Conservation (phyloP, 139 green algal species). For the Volvox africanus region DNA sequence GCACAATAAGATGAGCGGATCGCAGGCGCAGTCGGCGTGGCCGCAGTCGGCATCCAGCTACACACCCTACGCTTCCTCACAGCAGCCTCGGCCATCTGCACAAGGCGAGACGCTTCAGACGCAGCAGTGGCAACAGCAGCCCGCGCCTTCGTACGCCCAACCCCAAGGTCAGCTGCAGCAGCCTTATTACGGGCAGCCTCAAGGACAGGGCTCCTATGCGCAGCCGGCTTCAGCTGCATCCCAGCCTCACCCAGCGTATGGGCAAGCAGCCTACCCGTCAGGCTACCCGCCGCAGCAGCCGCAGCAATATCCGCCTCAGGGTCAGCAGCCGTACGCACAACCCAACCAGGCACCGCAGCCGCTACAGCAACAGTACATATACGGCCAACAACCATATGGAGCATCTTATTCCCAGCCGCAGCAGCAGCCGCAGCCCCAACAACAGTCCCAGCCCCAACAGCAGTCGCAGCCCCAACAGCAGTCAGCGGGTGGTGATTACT, state of each 20-base stretch:
- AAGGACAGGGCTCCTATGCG: not conserved
- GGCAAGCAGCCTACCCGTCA: not conserved
- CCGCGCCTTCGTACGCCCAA: not conserved
- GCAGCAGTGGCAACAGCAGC: slow-evolving; percentile 14
- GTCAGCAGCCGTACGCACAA: not conserved
- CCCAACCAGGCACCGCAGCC: not conserved
- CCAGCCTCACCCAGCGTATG: not conserved
- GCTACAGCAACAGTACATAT: not conserved
- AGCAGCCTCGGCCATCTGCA: not conserved
- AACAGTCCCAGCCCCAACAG: not conserved
- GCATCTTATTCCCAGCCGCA: not conserved
- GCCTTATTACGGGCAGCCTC: slow-evolving; percentile 1
- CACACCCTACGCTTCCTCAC: not conserved
- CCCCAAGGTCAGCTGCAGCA: slow-evolving; percentile 3
- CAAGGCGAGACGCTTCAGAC: not conserved
- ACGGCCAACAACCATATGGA: not conserved
- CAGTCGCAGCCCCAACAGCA: not conserved
- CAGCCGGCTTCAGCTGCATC: not conserved
- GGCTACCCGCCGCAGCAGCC: not conserved
- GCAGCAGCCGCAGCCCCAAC: slow-evolving; percentile 2
- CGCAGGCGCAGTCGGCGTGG: not conserved
- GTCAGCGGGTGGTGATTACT: not conserved
- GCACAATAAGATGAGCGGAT: not conserved
- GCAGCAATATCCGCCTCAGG: not conserved
- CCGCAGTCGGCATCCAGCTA: not conserved